These are phyloP conservation scores for Cyberlindnera japonica DNA, from an alignment of 805 yeast species.

Conservation along the genomic window DNA sequence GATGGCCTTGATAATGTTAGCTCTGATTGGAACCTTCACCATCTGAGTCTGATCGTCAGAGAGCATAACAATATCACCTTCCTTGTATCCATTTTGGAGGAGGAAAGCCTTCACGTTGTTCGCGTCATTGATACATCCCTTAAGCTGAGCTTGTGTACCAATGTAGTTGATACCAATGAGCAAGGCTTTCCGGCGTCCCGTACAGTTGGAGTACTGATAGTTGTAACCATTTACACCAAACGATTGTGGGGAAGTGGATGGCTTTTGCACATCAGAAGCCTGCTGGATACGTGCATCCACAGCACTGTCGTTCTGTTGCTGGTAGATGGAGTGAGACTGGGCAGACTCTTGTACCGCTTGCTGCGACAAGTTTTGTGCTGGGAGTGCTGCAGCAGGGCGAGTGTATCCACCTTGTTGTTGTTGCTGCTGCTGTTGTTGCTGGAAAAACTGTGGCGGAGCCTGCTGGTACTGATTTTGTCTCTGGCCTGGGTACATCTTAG, in stretches of 20 bases:
- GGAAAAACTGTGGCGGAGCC: constrained; percentile 10
- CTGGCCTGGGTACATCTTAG: constrained; percentile 3
- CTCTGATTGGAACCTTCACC: constrained; percentile 58
- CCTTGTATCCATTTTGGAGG: constrained; percentile 41
- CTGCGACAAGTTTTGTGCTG: constrained; percentile 14
- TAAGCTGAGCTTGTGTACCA: constrained; percentile 55
- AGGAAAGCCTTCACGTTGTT: constrained; percentile 43
- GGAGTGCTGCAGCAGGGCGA: constrained; percentile 16
- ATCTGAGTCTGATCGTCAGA: constrained; percentile 52
- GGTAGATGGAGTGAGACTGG: constrained; percentile 17
- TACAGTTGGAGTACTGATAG: constrained; percentile 64
- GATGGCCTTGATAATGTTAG: constrained; percentile 74
- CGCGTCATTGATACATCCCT: constrained; percentile 82
- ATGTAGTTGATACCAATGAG: constrained; percentile 76
- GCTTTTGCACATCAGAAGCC: constrained; percentile 11
- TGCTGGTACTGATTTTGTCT: constrained; percentile 4
- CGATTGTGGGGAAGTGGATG: constrained; percentile 13
- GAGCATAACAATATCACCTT: constrained; percentile 55
- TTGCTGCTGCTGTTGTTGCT: constrained; percentile 5
- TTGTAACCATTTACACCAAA: constrained; percentile 17
- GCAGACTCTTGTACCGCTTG: constrained; percentile 13
- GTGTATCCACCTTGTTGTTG: neutral
- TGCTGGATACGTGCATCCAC: constrained; percentile 1
- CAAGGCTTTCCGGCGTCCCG: constrained; percentile 71
- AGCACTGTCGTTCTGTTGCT: constrained; percentile 7